Conservation (phyloP, 805 yeast species). For the Candida gorgasii region DNA sequence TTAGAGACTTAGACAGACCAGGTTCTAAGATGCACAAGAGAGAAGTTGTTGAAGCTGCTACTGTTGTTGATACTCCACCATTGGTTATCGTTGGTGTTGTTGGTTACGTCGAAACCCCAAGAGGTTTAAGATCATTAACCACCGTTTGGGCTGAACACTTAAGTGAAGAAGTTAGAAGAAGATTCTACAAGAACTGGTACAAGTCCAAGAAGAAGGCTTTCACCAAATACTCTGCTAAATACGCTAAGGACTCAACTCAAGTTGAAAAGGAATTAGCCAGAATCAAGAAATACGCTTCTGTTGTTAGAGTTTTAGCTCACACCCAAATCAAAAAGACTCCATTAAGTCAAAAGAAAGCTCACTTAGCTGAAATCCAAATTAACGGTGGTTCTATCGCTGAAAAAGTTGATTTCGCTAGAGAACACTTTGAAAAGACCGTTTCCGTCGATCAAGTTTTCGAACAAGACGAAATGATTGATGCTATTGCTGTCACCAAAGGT, state of each 20-base stretch:
- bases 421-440: constrained; percentile 99
- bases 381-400: constrained; percentile 99
- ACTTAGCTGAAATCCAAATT: constrained; percentile 98
- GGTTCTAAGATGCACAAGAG: constrained; percentile 99
- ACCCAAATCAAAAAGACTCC: constrained; percentile 99
- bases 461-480: constrained; percentile 98
- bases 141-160: constrained; percentile 99
- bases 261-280: constrained; percentile 96
- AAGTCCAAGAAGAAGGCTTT: constrained; percentile 99
- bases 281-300: constrained; percentile 97
- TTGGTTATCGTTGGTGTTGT: constrained; percentile 99
- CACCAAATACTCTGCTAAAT: constrained; percentile 99
- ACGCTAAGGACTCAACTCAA: constrained; percentile 86
- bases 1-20: constrained; percentile 99
- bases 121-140: constrained; percentile 99
- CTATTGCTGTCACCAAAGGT: constrained; percentile 99
- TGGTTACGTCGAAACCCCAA: constrained; percentile 99
- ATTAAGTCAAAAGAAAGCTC: constrained; percentile 98
- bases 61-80: constrained; percentile 99
- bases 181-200: constrained; percentile 99
- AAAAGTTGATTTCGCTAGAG: constrained; percentile 98
- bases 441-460: constrained; percentile 94
- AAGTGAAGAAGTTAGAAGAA: constrained; percentile 98
- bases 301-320: constrained; percentile 99
- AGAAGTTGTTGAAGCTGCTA: constrained; percentile 99